These are phyloP conservation scores for Saussurea involucrata DNA, from an alignment of 129 eudicot genomes.

Conservation along the genomic window DNA sequence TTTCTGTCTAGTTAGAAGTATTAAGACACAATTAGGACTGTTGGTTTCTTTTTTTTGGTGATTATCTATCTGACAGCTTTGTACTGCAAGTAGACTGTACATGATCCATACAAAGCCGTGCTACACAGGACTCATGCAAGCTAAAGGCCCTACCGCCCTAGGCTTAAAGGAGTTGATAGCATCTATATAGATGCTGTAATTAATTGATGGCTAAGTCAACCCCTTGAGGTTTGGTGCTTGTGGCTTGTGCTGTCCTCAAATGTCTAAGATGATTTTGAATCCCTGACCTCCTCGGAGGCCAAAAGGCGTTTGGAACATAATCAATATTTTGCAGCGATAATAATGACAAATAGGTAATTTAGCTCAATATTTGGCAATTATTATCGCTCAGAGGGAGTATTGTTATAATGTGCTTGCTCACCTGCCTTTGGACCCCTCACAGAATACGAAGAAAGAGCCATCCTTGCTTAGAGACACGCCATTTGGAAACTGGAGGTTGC, in stretches of 20 bases:
- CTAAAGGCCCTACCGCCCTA: not conserved
- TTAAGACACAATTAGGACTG: not conserved
- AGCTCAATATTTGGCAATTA: not conserved
- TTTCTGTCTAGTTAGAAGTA: not conserved
- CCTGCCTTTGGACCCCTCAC: conserved; percentile 81
- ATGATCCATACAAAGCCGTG: not conserved
- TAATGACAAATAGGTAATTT: not conserved
- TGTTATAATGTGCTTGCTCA: conserved; percentile 14
- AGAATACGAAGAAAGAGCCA: conserved; percentile 63
- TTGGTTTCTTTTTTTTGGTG: not conserved
- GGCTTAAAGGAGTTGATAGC: not conserved
- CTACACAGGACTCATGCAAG: not conserved
- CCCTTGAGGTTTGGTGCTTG: not conserved
- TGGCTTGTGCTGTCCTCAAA: too few relatives aligned
- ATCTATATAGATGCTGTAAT: not conserved
- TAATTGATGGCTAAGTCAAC: not conserved
- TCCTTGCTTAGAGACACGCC: conserved; percentile 90
- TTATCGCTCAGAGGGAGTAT: not conserved
- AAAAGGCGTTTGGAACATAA: not conserved
- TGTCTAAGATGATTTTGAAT: not conserved
- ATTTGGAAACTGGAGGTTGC: conserved; percentile 76
- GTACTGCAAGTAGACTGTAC: too few relatives aligned
- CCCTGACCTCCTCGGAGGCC: not conserved
- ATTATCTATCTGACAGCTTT: not conserved
- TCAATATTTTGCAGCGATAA: not conserved